Percentiles rank a stretch among this genome's conserved stretches.
These are phyloP conservation scores for Phytophthora hibernalis DNA, from an alignment of 352 stramenopile species.

Conservation along the genomic window DNA sequence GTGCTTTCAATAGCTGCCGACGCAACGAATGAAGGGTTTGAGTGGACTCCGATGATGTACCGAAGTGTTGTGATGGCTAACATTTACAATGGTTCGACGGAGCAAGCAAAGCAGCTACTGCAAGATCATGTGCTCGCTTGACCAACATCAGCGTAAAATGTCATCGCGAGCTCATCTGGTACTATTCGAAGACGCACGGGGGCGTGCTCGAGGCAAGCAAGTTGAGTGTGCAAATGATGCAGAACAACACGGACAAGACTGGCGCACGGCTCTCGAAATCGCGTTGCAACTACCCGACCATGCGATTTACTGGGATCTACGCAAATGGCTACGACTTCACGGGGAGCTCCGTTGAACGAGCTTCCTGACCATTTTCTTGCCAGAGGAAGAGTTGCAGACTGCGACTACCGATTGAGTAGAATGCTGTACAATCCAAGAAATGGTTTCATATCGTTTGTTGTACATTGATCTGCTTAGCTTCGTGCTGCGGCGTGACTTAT, in stretches of 20 bases:
- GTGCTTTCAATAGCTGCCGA: slow-evolving; percentile 8
- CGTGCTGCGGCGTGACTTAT: background rate
- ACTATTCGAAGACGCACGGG: slow-evolving; percentile 50
- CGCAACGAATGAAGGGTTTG: background rate
- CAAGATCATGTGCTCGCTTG: slow-evolving; percentile 49
- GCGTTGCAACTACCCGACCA: slow-evolving; percentile 60
- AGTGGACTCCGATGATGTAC: slow-evolving; percentile 10
- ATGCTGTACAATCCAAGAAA: background rate
- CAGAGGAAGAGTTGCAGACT: slow-evolving; percentile 26
- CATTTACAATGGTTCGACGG: slow-evolving; percentile 13
- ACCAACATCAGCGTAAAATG: slow-evolving; percentile 50
- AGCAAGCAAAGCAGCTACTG: slow-evolving; percentile 15
- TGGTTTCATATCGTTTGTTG: slow-evolving; percentile 5
- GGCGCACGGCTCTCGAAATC: slow-evolving; percentile 57
- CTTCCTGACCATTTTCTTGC: slow-evolving; percentile 61
- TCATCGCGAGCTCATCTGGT: slow-evolving; percentile 65
- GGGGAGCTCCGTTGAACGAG: slow-evolving; percentile 40
- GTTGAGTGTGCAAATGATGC: slow-evolving; percentile 72
- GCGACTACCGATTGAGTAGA: background rate
- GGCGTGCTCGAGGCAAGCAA: slow-evolving; percentile 50
- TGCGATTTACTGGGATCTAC: slow-evolving; percentile 77
- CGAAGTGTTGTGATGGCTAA: slow-evolving; percentile 20
- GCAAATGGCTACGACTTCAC: slow-evolving; percentile 75
- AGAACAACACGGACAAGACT: slow-evolving; percentile 69
- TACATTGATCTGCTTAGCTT: slow-evolving; percentile 5